Evolutionary conservation across 2,329 filamentous ascomycete genomes (phyloP).

Genomic region (Epichloe typhina): DNA sequence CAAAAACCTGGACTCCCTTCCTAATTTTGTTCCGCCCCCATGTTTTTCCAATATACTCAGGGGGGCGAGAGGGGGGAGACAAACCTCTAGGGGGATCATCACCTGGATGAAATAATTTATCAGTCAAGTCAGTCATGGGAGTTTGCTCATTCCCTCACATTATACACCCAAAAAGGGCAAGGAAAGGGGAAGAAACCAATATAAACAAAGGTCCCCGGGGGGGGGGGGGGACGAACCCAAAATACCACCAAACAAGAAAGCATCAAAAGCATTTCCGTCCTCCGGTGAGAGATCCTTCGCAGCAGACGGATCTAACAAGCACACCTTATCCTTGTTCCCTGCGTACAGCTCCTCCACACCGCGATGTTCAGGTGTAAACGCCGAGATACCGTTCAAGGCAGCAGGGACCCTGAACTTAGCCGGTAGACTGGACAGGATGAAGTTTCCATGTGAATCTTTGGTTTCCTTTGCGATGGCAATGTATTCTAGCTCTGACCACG

Average conservation of each 20-base stretch:
- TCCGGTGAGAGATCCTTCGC: conserved; percentile 68
- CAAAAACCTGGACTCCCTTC: background rate
- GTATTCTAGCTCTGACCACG: conserved; percentile 93
- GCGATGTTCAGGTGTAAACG: conserved; percentile 58
- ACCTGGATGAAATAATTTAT: conserved; percentile 35
- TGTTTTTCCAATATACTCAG: background rate
- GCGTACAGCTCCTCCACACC: conserved; percentile 78
- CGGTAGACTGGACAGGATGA: conserved; percentile 75
- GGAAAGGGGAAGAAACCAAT: background rate
- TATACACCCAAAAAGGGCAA: background rate
- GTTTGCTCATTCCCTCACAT: background rate
- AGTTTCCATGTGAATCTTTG: conserved; percentile 48
- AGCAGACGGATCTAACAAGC: conserved; percentile 79
- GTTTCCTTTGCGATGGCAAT: conserved; percentile 75
- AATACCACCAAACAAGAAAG: conserved; percentile 93
- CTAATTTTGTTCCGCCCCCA: background rate
- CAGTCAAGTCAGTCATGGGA: background rate
- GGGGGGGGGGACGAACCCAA: conserved; percentile 46
- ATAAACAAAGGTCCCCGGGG: background rate
- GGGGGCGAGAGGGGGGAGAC: conserved; percentile 12
- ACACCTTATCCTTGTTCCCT: conserved; percentile 60
- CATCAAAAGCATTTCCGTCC: conserved; percentile 72
- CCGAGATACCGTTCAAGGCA: conserved; percentile 38
- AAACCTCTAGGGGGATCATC: conserved; percentile 92
- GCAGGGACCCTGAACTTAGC: conserved; percentile 51